These are phyloP conservation scores for Corymbia citriodora DNA, from an alignment of 441 rosid genomes.

Conservation along the genomic window DNA sequence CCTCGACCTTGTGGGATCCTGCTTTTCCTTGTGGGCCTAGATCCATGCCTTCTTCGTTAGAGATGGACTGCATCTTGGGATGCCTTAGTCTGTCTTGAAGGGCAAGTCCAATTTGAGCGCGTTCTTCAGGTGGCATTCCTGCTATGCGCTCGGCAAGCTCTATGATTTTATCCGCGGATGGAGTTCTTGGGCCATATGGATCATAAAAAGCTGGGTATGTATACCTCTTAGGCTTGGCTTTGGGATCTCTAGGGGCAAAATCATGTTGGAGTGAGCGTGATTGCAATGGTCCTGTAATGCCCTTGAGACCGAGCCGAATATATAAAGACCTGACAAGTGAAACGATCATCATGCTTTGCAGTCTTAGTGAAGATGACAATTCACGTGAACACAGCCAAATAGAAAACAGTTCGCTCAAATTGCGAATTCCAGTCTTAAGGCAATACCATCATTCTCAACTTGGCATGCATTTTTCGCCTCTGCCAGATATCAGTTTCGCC, in stretches of 20 bases:
- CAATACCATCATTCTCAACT: background rate
- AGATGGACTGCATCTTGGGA: slow-evolving; percentile 43
- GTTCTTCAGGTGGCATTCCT: slow-evolving; percentile 47
- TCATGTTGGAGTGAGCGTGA: slow-evolving; percentile 52
- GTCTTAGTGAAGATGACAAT: background rate
- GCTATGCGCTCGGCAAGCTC: slow-evolving; percentile 71
- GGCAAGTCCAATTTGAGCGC: slow-evolving; percentile 46
- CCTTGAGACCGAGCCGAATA: slow-evolving; percentile 12
- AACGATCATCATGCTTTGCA: slow-evolving; percentile 34
- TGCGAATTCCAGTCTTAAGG: background rate
- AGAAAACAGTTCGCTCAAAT: background rate
- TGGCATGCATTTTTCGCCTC: accelerated
- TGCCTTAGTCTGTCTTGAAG: slow-evolving; percentile 34
- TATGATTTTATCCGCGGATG: slow-evolving; percentile 46
- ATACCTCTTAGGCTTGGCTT: slow-evolving; percentile 43
- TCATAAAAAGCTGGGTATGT: slow-evolving; percentile 54
- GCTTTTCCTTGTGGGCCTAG: slow-evolving; percentile 32
- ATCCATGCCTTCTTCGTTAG: slow-evolving; percentile 37
- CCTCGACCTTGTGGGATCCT: slow-evolving; percentile 32
- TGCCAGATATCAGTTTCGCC: background rate
- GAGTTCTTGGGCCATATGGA: slow-evolving; percentile 65
- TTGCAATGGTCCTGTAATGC: slow-evolving; percentile 32
- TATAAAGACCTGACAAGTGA: slow-evolving; percentile 24
- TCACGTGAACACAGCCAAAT: background rate
- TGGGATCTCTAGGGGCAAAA: slow-evolving; percentile 49